Evolutionary conservation across 2,329 filamentous ascomycete species (phyloP).

Genomic region (Hypocrella siamensis): DNA sequence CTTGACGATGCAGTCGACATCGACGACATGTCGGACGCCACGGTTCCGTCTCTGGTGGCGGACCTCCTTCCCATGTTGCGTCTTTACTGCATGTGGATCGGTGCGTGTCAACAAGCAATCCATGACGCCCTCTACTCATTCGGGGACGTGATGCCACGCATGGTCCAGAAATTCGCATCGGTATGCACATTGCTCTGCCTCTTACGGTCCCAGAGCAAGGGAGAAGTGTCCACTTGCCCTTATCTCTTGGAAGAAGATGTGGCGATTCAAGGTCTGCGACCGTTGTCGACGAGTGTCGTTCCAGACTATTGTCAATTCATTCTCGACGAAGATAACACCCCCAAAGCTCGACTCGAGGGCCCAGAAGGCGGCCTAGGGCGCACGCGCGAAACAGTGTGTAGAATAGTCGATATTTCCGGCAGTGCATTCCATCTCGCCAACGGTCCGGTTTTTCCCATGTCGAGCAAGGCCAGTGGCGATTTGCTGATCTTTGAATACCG

Average conservation of each 20-base stretch:
- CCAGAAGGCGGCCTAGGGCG: slow-evolving; percentile 14
- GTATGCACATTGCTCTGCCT: slow-evolving; percentile 31
- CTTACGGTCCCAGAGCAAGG: too few relatives aligned
- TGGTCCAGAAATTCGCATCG: slow-evolving; percentile 29
- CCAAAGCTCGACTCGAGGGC: slow-evolving; percentile 22
- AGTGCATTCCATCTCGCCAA: slow-evolving; percentile 32
- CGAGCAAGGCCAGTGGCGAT: slow-evolving; percentile 11
- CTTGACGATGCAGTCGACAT: slow-evolving; percentile 8
- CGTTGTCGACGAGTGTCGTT: slow-evolving; percentile 22
- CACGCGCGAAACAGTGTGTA: slow-evolving; percentile 24
- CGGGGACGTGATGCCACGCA: slow-evolving; percentile 26
- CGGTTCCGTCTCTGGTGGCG: slow-evolving; percentile 21
- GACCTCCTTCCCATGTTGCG: slow-evolving; percentile 35
- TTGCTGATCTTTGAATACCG: slow-evolving; percentile 18
- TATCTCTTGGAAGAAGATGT: slow-evolving; percentile 38
- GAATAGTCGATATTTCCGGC: slow-evolving; percentile 31
- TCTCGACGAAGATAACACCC: slow-evolving; percentile 15
- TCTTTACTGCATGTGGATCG: slow-evolving; percentile 39
- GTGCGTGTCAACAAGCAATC: slow-evolving; percentile 27
- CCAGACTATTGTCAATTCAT: slow-evolving; percentile 24
- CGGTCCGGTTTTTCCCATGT: slow-evolving; percentile 22
- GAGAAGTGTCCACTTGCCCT: slow-evolving; percentile 21
- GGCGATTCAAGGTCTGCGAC: slow-evolving; percentile 26
- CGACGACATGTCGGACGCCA: slow-evolving; percentile 1
- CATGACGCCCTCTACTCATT: slow-evolving; percentile 28